Percentiles rank a stretch among this genome's conserved stretches.
Evolutionary conservation across 805 yeast genomes (phyloP).

Genomic region (Suhomyces faveliae): DNA sequence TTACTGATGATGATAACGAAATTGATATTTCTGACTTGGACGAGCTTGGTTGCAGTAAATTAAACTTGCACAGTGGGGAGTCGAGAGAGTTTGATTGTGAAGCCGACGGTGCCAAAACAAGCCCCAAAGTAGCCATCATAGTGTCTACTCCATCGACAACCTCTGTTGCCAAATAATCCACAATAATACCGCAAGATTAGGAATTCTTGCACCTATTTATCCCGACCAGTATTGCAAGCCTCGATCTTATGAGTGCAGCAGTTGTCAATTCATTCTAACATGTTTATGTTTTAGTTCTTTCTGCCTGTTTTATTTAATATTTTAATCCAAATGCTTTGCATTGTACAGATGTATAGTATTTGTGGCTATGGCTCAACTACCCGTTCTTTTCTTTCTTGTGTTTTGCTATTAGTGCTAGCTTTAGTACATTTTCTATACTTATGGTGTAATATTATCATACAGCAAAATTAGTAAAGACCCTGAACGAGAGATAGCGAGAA

Average conservation of each 20-base stretch:
- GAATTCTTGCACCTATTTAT: too few relatives aligned
- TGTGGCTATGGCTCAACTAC: neutral
- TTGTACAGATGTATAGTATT: too few relatives aligned
- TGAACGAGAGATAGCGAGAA: too few relatives aligned
- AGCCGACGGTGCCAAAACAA: neutral
- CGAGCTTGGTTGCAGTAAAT: slow-evolving; percentile 9
- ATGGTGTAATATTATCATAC: neutral
- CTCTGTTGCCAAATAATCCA: slow-evolving; percentile 3
- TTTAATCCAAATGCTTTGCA: neutral
- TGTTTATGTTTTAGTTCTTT: neutral
- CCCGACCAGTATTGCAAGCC: neutral
- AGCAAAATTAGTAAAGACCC: neutral
- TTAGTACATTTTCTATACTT: neutral
- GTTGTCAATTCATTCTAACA: neutral
- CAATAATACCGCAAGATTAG: neutral
- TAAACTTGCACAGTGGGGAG: slow-evolving; percentile 3
- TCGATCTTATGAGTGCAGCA: neutral
- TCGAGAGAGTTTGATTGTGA: neutral
- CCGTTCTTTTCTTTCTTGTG: neutral
- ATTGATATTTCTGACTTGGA: slow-evolving; percentile 14
- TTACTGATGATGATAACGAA: slow-evolving; percentile 25
- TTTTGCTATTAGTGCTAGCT: neutral
- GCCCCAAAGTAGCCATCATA: slow-evolving; percentile 12
- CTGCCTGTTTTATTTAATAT: slow-evolving; percentile 3
- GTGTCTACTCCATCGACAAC: slow-evolving; percentile 14